Evolutionary conservation across 1,284 basidiomycete species (phyloP), one percentile per base, ranked within the genome.

Genomic region (Rhodotorula mucilaginosa): DNA sequence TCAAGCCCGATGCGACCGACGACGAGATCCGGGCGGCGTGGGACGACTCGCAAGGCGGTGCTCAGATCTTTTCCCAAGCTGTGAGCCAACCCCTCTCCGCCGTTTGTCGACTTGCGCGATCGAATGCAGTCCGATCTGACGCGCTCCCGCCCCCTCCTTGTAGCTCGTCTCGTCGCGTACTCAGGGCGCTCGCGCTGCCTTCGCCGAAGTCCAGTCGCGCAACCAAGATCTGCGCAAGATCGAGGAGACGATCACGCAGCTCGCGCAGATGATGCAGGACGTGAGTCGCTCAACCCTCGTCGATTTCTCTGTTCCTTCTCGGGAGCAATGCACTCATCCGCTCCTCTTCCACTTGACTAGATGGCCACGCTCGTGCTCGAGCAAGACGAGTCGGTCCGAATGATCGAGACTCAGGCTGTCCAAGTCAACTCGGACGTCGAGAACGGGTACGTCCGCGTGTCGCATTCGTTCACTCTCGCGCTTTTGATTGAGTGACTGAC

Each of bases 181-280:
- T 80, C 90, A 89, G 60, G 90, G 93, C 76, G 90, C 92, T 15
- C 86, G 92, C 68, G 87, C 87, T 58, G 94, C 91, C 0, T 92
- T 91, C 80, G 87, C 88, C 64, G 95, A 97, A 82, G 93, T 96
- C 2, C 93, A 97, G 81, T 88, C 91, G 76, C 86, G 95, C 64
- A 93, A 97, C 79, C 87, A 90, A 78, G 94, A 97, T 74, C 88
- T 98, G 76, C 86, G 87, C 77, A 88, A 87, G 80, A 93, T 97
- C 80, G 93, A 96, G 81, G 85, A 87, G 77, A 97, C 93, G 5
- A 83, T 97, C 64, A 89, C 87, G 29, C 92, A 97, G 81, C 85
- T 97, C 67, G 91, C 89, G 4, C 90, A 93, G 64, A 86, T 88
- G 73, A 82, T 94, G 56, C 86, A 93, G 29, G 77, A 73, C 58